A percentile compares a stretch with the other conserved stretches of the same genome.
Conservation (phyloP, 73 alveolate species). For the Effrenium voratum region DNA sequence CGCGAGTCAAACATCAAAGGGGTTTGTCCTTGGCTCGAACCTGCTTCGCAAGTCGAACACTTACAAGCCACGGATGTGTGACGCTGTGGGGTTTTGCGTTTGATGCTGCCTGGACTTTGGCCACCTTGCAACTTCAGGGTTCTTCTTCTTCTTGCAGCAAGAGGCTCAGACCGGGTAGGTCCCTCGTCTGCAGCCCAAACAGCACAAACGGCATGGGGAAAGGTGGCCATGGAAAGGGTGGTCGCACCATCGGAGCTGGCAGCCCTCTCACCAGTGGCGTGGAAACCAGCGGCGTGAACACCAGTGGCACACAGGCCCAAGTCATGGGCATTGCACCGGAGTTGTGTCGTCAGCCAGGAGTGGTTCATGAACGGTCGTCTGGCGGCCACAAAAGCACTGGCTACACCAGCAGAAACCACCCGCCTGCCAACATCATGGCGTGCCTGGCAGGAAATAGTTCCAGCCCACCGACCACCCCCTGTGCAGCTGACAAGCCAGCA, state of each 20-base stretch:
- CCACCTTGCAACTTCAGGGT: neutral
- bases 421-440: neutral
- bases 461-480: neutral
- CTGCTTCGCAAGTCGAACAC: no score
- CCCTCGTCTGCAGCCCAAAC: neutral
- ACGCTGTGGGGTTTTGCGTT: neutral
- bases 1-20: no score
- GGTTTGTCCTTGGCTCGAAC: no score
- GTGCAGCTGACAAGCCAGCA: no score
- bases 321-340: no score
- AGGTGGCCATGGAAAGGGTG: conserved; percentile 43
- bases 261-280: no score
- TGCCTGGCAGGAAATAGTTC: conserved; percentile 14
- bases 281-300: no score
- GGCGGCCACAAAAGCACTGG: neutral
- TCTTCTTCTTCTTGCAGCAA: no score
- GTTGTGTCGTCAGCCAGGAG: no score
- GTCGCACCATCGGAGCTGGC: no score
- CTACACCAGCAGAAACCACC: neutral
- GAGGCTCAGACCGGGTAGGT: no score
- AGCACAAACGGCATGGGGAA: neutral
- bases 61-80: neutral
- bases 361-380: no score
- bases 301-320: neutral
- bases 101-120: neutral